These are phyloP conservation scores for Chrysanthemum lavandulifolium DNA, from an alignment of 129 eudicot genomes.

Conservation along the genomic window DNA sequence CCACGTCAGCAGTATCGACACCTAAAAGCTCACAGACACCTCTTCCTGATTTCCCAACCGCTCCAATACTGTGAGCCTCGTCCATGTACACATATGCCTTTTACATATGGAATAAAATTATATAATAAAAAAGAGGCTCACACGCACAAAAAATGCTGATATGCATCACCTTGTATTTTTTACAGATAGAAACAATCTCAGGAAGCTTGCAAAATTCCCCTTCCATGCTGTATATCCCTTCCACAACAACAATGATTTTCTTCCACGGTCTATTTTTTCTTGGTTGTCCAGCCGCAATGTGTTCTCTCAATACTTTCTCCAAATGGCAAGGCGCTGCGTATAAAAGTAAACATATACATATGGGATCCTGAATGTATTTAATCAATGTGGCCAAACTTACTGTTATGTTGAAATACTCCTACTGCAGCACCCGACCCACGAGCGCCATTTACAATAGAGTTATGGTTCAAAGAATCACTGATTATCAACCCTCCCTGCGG, in stretches of 20 bases:
- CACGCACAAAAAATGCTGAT: not conserved
- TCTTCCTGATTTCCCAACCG: conserved; percentile 89
- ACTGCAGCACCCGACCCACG: conserved; percentile 93
- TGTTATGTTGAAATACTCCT: conserved; percentile 88
- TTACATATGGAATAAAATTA: not conserved
- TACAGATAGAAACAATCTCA: conserved; percentile 85
- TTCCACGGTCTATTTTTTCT: conserved; percentile 99
- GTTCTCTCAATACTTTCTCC: conserved; percentile 88
- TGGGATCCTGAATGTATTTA: not conserved
- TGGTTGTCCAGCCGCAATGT: conserved; percentile 96
- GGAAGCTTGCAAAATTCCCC: conserved; percentile 98
- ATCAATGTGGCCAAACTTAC: conserved; percentile 37
- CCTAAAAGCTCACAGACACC: conserved; percentile 98
- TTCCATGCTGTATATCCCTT: conserved; percentile 99
- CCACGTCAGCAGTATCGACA: conserved; percentile 93
- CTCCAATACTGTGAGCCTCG: conserved; percentile 99
- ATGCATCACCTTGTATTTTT: conserved; percentile 77
- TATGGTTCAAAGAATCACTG: conserved; percentile 93
- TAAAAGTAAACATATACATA: not conserved
- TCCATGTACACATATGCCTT: conserved; percentile 95
- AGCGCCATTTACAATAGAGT: conserved; percentile 95
- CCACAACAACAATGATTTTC: conserved; percentile 83
- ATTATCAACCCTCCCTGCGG: conserved; percentile 87
- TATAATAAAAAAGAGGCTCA: not conserved
- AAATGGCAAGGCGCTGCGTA: conserved; percentile 75